Conservation (phyloP, 2,329 filamentous ascomycete species). For the Hypoxylon sp. region DNA sequence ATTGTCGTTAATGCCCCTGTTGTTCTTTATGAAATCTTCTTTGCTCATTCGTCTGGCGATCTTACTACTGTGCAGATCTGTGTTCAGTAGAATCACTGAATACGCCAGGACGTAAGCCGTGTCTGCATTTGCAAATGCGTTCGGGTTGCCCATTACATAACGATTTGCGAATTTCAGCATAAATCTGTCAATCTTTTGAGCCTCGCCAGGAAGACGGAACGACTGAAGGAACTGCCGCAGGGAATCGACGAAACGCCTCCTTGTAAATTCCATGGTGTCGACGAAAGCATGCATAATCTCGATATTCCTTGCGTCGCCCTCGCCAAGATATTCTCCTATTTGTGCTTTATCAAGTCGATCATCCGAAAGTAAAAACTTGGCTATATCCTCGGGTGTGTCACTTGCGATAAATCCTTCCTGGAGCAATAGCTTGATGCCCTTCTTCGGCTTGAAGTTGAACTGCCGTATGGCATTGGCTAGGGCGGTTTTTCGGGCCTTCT, state of each 20-base stretch:
- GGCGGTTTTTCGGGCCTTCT: conserved; percentile 93
- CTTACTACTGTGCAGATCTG: conserved; percentile 92
- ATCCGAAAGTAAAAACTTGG: conserved; percentile 81
- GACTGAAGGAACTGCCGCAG: conserved; percentile 92
- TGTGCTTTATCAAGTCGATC: conserved; percentile 90
- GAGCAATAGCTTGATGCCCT: conserved; percentile 85
- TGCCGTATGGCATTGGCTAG: conserved; percentile 87
- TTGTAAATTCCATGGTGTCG: conserved; percentile 91
- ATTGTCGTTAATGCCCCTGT: conserved; percentile 96
- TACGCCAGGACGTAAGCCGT: conserved; percentile 97
- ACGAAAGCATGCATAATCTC: conserved; percentile 99
- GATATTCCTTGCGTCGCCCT: conserved; percentile 92
- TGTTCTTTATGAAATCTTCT: conserved; percentile 99
- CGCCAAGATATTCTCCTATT: conserved; percentile 93
- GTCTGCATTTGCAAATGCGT: conserved; percentile 97
- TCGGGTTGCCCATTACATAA: conserved; percentile 94
- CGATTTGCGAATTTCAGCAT: conserved; percentile 99
- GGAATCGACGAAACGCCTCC: conserved; percentile 92
- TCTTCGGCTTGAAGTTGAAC: conserved; percentile 98
- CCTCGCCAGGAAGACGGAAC: conserved; percentile 94
- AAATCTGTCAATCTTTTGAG: conserved; percentile 98
- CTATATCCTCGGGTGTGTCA: conserved; percentile 83
- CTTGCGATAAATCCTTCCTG: conserved; percentile 89
- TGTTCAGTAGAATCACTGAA: conserved; percentile 96
- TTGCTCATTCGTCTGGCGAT: conserved; percentile 89